Evolutionary conservation across 2,329 filamentous ascomycete genomes (phyloP).

Genomic region (Alternaria sp.): DNA sequence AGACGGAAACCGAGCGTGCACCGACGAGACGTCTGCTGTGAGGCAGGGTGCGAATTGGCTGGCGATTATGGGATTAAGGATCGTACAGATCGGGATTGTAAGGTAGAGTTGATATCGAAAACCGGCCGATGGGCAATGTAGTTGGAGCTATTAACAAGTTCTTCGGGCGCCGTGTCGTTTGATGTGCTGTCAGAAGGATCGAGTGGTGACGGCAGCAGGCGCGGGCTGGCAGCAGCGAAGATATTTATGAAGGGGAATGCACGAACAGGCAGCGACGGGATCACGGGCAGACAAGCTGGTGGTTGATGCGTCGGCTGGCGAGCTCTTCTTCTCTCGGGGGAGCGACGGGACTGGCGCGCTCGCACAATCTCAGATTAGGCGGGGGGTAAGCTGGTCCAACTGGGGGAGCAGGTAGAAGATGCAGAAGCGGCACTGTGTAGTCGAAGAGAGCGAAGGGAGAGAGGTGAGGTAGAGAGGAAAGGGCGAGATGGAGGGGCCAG

Average conservation of each 20-base stretch:
- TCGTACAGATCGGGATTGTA: slow-evolving; percentile 44
- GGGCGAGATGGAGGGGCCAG: slow-evolving; percentile 49
- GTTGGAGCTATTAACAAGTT: slow-evolving; percentile 47
- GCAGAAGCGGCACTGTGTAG: slow-evolving; percentile 44
- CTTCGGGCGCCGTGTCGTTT: slow-evolving; percentile 26
- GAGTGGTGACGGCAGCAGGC: slow-evolving; percentile 21
- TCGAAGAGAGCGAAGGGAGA: slow-evolving; percentile 23
- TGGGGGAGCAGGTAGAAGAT: slow-evolving; percentile 46
- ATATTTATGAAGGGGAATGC: slow-evolving; percentile 28
- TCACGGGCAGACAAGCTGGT: slow-evolving; percentile 23
- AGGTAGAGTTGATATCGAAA: slow-evolving; percentile 41
- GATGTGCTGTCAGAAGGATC: slow-evolving; percentile 21
- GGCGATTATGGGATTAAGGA: slow-evolving; percentile 51
- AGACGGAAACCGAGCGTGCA: slow-evolving; percentile 14
- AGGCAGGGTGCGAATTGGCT: slow-evolving; percentile 28
- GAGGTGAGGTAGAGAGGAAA: slow-evolving; percentile 56
- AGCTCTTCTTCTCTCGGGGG: slow-evolving; percentile 35
- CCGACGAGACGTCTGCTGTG: slow-evolving; percentile 28
- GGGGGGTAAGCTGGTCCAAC: slow-evolving; percentile 40
- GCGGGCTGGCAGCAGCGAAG: slow-evolving; percentile 23
- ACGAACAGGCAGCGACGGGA: slow-evolving; percentile 36
- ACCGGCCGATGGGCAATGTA: slow-evolving; percentile 47
- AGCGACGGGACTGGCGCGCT: slow-evolving; percentile 50
- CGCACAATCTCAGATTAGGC: slow-evolving; percentile 35
- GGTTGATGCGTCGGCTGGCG: slow-evolving; percentile 31